Evolutionary conservation across 306 rosid genomes (phyloP).

Genomic region (Prunus padus): DNA sequence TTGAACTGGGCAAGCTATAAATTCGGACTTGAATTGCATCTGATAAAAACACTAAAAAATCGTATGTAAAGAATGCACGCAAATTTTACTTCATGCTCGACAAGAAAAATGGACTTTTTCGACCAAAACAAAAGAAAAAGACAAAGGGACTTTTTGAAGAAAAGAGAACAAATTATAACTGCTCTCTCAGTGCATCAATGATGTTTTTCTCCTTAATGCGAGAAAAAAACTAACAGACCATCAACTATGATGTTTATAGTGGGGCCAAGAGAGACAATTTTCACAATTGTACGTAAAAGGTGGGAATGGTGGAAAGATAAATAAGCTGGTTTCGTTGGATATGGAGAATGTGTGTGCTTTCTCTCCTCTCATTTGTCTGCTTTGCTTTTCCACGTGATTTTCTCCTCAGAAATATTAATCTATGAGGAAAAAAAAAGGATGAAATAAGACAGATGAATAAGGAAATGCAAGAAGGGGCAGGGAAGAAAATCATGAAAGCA

Average conservation of each 20-base stretch:
- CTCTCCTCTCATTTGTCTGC: background rate
- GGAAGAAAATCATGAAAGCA: constrained; percentile 18
- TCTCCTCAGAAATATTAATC: constrained; percentile 15
- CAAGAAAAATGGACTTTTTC: background rate
- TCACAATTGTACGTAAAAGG: constrained; percentile 1
- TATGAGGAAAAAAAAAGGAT: background rate
- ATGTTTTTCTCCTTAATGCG: too few species aligned
- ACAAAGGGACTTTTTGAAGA: background rate
- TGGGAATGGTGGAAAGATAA: background rate
- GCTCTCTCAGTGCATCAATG: background rate
- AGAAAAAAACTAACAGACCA: background rate
- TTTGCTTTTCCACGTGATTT: constrained; percentile 38
- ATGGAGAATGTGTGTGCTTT: constrained; percentile 14
- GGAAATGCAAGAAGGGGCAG: background rate
- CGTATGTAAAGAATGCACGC: too few species aligned
- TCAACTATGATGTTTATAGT: background rate
- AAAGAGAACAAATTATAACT: background rate
- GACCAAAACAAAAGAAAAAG: background rate
- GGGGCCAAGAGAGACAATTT: constrained; percentile 5
- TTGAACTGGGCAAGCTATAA: too few species aligned
- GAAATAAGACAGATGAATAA: background rate
- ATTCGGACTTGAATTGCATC: too few species aligned
- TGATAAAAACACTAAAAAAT: too few species aligned
- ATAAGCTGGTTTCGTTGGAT: background rate
- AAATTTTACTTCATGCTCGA: background rate